Evolutionary conservation across 148 eudicot species (phyloP).

Genomic region (Camellia granthamiana): DNA sequence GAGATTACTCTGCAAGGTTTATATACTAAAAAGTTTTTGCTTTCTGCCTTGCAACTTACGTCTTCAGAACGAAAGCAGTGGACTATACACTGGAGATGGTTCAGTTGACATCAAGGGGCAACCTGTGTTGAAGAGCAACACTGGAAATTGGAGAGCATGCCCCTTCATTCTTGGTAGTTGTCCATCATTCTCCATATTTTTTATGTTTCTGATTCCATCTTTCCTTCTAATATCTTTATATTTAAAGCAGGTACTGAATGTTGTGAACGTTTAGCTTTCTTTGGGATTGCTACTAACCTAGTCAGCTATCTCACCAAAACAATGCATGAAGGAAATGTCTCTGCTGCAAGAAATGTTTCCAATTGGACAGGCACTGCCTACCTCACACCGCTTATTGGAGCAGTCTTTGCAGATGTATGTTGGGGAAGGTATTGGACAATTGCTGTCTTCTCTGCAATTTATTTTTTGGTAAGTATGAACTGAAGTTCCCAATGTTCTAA

Average conservation of each 20-base stretch:
- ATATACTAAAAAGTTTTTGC: background rate
- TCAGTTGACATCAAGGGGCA: slow-evolving; percentile 42
- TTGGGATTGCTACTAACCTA: too few species aligned
- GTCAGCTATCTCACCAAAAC: too few species aligned
- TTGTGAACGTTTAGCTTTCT: too few species aligned
- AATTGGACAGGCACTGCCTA: too few species aligned
- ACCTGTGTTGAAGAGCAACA: slow-evolving; percentile 55
- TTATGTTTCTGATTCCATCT: too few species aligned
- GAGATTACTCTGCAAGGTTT: background rate
- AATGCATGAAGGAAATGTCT: too few species aligned
- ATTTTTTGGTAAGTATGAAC: slow-evolving; percentile 47
- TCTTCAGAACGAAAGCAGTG: slow-evolving; percentile 36
- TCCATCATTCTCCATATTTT: too few species aligned
- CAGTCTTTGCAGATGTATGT: slow-evolving; percentile 55
- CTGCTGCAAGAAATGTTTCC: too few species aligned
- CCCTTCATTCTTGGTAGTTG: too few species aligned
- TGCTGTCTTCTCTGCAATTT: slow-evolving; percentile 58
- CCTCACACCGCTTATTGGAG: too few species aligned
- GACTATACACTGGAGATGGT: slow-evolving; percentile 62
- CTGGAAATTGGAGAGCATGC: slow-evolving; percentile 43
- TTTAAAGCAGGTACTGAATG: too few species aligned
- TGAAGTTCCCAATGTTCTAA: background rate
- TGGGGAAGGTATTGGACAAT: slow-evolving; percentile 91
- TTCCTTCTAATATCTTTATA: too few species aligned
- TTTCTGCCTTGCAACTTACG: background rate